These are phyloP conservation scores for Akebia trifoliata DNA, from an alignment of 164 flowering plant species.

Conservation along the genomic window DNA sequence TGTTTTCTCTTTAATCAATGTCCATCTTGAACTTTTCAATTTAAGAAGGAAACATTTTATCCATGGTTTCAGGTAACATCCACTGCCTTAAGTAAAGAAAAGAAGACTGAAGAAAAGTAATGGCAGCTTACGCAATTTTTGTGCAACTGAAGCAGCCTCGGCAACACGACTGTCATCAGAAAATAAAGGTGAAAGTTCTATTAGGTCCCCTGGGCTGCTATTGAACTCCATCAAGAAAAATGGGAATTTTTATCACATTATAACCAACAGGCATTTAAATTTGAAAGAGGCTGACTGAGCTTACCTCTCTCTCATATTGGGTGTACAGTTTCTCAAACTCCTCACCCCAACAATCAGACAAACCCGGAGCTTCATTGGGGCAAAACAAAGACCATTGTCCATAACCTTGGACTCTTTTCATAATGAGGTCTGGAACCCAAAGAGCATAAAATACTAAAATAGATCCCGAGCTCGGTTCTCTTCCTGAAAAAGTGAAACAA, in stretches of 20 bases:
- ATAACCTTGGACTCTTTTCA: slow-evolving; percentile 75
- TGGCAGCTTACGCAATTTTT: too few relatives aligned
- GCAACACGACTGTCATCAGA: too few relatives aligned
- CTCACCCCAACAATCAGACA: slow-evolving; percentile 98
- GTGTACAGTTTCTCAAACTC: slow-evolving; percentile 77
- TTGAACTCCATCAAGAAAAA: too few relatives aligned
- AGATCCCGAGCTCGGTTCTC: slow-evolving; percentile 94
- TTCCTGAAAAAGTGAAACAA: slow-evolving; percentile 47
- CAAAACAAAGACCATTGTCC: slow-evolving; percentile 93
- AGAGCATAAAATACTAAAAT: slow-evolving; percentile 95
- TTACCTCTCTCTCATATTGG: slow-evolving; percentile 75
- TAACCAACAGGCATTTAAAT: not conserved
- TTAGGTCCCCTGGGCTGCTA: too few relatives aligned
- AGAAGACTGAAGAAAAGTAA: too few relatives aligned
- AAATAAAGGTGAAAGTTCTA: too few relatives aligned
- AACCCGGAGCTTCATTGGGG: slow-evolving; percentile 92
- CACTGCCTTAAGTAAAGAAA: too few relatives aligned
- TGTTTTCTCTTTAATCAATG: too few relatives aligned
- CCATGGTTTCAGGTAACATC: too few relatives aligned
- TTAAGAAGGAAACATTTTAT: too few relatives aligned
- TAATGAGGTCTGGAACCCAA: slow-evolving; percentile 96
- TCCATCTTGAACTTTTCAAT: too few relatives aligned
- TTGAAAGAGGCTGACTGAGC: not conserved
- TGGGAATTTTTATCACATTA: not conserved
- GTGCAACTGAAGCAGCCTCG: too few relatives aligned